Base-by-base conservation (phyloP, 768 basidiomycete species). In the Termitomyces sp. region DNA sequence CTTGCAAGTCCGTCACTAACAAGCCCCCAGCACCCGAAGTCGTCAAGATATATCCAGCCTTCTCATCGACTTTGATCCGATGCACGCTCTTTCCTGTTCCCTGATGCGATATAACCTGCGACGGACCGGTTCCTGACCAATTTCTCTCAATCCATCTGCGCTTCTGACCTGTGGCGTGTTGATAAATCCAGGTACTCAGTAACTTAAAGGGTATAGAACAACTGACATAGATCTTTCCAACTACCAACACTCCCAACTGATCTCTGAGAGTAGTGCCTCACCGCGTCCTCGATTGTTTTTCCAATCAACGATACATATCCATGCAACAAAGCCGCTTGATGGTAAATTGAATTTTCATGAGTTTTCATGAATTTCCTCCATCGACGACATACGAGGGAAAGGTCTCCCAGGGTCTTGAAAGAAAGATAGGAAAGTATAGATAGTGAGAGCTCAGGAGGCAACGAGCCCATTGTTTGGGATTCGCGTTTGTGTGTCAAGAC, bases 21-120 rank as follows among this genome's bases (percentile, higher is more conserved):
- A 93, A 64, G 0, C 88, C 88, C 0, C 88, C 88, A 10, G 60
- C 57, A 6, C 68, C 67, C 43, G 75, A 75, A 0, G 89, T 90
- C 3, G 80, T 79, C 42, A 92, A 81, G 50, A 87, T 72, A 24
- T 87, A 75, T 3, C 83, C 82, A 10, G 75, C 76, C 33, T 75
- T 69, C 63, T 88, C 83, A 56, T 93, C 91, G 22, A 88, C 79
- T 71, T 93, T 93, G 72, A 92, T 84, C 7, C 89, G 83, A 69
- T 92, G 89, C 0, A 89, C 83, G 4, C 67, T 64, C 26, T 62
- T 60, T 22, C 78, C 74, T 6, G 74, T 56, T 8, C 67, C 56
- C 1, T 66, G 61, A 37, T 80, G 69, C n/a, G 71, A 58, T 22
- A 68, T 76, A 14, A 73, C 64, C 3, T 61, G 61, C 12, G 82